phyloP scores from a whole-genome alignment of 139 green algal species.

The Chlorella vulgaris region DNA sequence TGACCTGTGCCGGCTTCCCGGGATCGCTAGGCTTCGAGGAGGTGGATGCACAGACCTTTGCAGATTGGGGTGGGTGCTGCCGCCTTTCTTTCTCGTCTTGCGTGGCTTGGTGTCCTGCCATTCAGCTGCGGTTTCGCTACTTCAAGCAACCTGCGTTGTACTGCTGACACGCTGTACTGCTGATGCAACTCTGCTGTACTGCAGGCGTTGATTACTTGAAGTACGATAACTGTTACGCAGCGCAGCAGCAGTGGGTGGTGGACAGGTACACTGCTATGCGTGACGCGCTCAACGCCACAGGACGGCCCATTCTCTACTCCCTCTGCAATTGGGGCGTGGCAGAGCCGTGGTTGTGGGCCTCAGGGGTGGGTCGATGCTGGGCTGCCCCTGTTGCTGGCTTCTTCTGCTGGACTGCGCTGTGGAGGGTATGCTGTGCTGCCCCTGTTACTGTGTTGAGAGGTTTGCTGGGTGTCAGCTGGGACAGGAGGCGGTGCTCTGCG shows the following conservation, averaged over 20 bases:
- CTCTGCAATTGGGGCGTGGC: constrained; percentile 78
- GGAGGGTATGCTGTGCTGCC: not conserved
- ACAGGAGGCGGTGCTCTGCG: too few relatives aligned
- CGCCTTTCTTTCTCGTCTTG: too few relatives aligned
- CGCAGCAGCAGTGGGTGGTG: constrained; percentile 3
- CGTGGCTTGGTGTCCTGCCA: too few relatives aligned
- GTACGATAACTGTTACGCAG: constrained; percentile 27
- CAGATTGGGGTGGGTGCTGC: constrained; percentile 58
- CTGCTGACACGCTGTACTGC: too few relatives aligned
- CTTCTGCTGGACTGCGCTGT: not conserved
- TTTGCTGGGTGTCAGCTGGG: too few relatives aligned
- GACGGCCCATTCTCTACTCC: constrained; percentile 70
- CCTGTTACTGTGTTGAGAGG: too few relatives aligned
- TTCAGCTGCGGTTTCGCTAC: too few relatives aligned
- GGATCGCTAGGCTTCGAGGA: constrained; percentile 68
- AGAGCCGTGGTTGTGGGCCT: constrained; percentile 73
- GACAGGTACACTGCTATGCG: constrained; percentile 21
- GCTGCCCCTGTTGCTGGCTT: not conserved
- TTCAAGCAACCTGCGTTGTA: too few relatives aligned
- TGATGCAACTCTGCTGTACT: too few relatives aligned
- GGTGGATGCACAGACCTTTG: constrained; percentile 66
- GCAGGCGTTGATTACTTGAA: constrained; percentile 29
- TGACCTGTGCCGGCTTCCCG: constrained; percentile 74
- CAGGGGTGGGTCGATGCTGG: constrained; percentile 33
- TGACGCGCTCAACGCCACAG: constrained; percentile 68